These are phyloP conservation scores for Aspergillus bridgeri DNA, from an alignment of 495 filamentous ascomycete species.

Conservation along the genomic window DNA sequence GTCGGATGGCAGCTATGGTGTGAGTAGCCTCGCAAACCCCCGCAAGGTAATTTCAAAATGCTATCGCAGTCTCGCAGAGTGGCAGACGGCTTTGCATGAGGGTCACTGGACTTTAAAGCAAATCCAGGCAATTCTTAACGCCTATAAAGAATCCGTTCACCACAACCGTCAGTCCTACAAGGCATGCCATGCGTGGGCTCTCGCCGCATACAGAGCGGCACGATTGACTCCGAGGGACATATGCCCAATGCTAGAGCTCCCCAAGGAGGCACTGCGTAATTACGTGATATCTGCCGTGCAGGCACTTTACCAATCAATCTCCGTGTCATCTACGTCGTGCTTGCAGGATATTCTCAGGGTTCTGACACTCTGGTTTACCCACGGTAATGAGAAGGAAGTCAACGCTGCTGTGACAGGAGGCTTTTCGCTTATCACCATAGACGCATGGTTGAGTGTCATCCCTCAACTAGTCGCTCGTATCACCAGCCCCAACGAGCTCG, in stretches of 20 bases:
- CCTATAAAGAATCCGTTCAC: conserved; percentile 87
- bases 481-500: conserved; percentile 83
- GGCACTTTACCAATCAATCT: conserved; percentile 94
- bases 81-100: conserved; percentile 77
- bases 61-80: conserved; percentile 92
- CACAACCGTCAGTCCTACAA: conserved; percentile 96
- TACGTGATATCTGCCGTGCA: conserved; percentile 91
- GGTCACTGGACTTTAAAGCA: conserved; percentile 80
- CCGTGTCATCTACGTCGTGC: conserved; percentile 86
- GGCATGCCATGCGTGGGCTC: conserved; percentile 97
- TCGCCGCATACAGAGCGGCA: conserved; percentile 97
- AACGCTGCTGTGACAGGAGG: conserved; percentile 83
- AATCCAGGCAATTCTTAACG: conserved; percentile 63
- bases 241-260: conserved; percentile 45
- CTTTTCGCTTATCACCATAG: conserved; percentile 83
- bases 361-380: conserved; percentile 92
- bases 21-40: conserved; percentile 52
- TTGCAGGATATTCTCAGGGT: conserved; percentile 92
- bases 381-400: conserved; percentile 85
- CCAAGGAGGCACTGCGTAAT: conserved; percentile 63
- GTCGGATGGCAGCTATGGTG: too few species aligned
- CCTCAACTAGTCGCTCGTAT: conserved; percentile 96
- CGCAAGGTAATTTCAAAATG: conserved; percentile 86
- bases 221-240: conserved; percentile 60
- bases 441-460: conserved; percentile 97